phyloP scores from a whole-genome alignment of 2,329 filamentous ascomycete species.

The Sarocladiaceae sp. region DNA sequence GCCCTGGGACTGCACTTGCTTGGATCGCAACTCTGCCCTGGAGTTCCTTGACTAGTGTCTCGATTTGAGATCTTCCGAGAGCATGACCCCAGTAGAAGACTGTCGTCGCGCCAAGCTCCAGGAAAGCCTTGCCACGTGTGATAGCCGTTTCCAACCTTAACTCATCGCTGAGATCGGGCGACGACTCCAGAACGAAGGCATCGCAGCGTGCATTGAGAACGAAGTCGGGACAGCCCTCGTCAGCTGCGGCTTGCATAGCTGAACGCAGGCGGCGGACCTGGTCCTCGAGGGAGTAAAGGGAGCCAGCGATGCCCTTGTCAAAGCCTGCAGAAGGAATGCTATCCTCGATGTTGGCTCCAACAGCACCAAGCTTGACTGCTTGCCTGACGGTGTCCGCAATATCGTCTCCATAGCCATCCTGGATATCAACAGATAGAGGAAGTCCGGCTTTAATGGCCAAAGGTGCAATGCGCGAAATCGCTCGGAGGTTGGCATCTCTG shows the following conservation, averaged over 20 bases:
- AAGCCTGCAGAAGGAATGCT: conserved; percentile 30
- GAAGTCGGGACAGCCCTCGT: conserved; percentile 48
- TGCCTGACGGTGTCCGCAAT: conserved; percentile 39
- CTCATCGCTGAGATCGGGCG: conserved; percentile 23
- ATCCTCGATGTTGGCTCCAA: conserved; percentile 59
- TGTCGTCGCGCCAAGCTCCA: conserved; percentile 53
- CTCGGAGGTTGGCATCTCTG: conserved; percentile 45
- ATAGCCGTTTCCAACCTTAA: conserved; percentile 43
- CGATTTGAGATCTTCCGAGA: conserved; percentile 34
- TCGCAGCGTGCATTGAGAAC: conserved; percentile 57
- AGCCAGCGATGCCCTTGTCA: conserved; percentile 23
- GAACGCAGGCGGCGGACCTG: conserved; percentile 43
- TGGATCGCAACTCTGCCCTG: conserved; percentile 46
- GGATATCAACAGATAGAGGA: conserved; percentile 53
- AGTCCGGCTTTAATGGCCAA: conserved; percentile 34
- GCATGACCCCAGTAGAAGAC: conserved; percentile 58
- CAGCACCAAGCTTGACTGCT: conserved; percentile 46
- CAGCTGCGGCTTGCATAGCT: conserved; percentile 37
- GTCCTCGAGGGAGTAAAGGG: conserved; percentile 34
- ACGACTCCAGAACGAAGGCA: conserved; percentile 35
- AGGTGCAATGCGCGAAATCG: conserved; percentile 38
- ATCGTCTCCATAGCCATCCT: conserved; percentile 53
- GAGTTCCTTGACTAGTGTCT: conserved; percentile 41
- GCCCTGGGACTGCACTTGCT: conserved; percentile 23
- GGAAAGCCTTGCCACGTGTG: conserved; percentile 49